Conservation (phyloP, 768 basidiomycete species). For the Leccinum rimulosum region DNA sequence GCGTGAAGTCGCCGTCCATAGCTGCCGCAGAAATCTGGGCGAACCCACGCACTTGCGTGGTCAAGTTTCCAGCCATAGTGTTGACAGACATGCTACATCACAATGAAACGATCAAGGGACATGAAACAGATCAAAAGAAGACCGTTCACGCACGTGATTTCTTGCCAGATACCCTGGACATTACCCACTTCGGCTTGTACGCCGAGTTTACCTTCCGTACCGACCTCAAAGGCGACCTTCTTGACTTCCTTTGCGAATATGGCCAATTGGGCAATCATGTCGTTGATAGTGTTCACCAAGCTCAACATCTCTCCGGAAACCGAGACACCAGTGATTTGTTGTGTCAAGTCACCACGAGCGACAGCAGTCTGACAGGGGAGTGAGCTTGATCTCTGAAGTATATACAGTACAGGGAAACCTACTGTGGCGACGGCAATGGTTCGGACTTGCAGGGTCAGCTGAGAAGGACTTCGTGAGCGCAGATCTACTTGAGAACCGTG, state of each 20-base stretch:
- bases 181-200: slow-evolving; percentile 97
- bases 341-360: slow-evolving; percentile 87
- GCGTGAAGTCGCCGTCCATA: slow-evolving; percentile 97
- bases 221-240: slow-evolving; percentile 95
- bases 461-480: slow-evolving; percentile 8
- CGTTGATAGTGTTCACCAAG: slow-evolving; percentile 96
- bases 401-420: slow-evolving; percentile 25
- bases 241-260: slow-evolving; percentile 82
- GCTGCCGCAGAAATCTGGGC: slow-evolving; percentile 98
- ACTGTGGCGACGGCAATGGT: slow-evolving; percentile 92
- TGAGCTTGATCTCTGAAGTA: slow-evolving; percentile 1
- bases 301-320: slow-evolving; percentile 96
- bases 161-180: slow-evolving; percentile 97
- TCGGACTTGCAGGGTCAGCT: slow-evolving; percentile 91
- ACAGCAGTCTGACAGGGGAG: slow-evolving; percentile 67
- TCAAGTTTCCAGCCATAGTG: slow-evolving; percentile 94
- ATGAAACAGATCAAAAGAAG: neutral
- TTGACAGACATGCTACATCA: slow-evolving; percentile 82
- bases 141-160: slow-evolving; percentile 77
- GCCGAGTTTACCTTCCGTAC: slow-evolving; percentile 97
- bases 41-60: slow-evolving; percentile 98
- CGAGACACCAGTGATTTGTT: slow-evolving; percentile 89
- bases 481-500: neutral
- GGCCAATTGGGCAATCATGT: slow-evolving; percentile 69
- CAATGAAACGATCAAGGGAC: neutral